Conservation (phyloP, 225 moss, liverwort and hornwort species). For the Polytrichum commune region DNA sequence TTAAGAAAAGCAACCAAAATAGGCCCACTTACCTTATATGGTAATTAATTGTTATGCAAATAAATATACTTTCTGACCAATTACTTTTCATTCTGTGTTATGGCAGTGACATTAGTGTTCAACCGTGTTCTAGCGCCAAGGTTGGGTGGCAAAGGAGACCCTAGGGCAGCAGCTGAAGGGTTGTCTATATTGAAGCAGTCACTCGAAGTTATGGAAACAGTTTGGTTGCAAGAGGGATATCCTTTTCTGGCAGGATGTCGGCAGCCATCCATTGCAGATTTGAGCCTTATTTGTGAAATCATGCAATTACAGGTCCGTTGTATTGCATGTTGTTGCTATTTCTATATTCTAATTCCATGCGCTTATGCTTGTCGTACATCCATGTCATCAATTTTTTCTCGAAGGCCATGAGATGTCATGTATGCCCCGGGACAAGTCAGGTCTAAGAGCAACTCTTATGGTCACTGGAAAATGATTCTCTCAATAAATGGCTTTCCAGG, state of each 20-base stretch:
- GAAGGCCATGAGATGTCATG: background rate
- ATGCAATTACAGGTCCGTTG: conserved; percentile 52
- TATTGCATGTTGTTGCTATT: too few relatives aligned
- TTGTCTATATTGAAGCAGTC: conserved; percentile 26
- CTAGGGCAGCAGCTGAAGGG: conserved; percentile 17
- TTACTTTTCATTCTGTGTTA: conserved; percentile 5
- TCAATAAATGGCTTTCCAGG: background rate
- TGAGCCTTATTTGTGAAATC: conserved; percentile 66
- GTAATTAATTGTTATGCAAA: background rate
- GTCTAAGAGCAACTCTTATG: background rate
- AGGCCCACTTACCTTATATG: too few relatives aligned
- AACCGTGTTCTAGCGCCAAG: conserved; percentile 32
- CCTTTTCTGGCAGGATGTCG: conserved; percentile 48
- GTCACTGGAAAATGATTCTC: background rate
- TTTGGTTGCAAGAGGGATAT: conserved; percentile 55
- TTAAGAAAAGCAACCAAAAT: too few relatives aligned
- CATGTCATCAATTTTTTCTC: background rate
- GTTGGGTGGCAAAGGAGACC: conserved; percentile 23
- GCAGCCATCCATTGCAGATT: conserved; percentile 75
- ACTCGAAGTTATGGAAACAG: conserved; percentile 50
- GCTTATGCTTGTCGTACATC: background rate
- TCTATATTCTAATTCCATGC: background rate
- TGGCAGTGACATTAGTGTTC: conserved; percentile 39
- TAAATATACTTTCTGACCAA: background rate
- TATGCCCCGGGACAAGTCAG: background rate